Conservation (phyloP, 2,329 filamentous ascomycete species). For the Lecanicillium sp. region DNA sequence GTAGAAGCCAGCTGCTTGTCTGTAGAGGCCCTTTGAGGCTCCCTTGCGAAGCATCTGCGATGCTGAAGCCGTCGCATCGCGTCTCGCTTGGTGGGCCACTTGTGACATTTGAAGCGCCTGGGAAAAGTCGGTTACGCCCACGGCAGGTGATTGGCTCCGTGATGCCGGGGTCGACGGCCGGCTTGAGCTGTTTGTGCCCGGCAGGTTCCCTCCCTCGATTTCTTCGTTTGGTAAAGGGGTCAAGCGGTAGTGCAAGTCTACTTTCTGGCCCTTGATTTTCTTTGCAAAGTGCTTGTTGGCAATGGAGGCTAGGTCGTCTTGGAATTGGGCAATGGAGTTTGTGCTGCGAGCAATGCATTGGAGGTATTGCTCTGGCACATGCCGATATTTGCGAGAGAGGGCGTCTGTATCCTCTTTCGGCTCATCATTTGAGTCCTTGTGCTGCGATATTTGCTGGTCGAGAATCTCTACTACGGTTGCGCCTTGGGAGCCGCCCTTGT, state of each 20-base stretch:
- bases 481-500: constrained; percentile 28
- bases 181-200: not conserved
- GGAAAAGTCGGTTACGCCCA: constrained; percentile 14
- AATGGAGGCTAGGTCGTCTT: constrained; percentile 32
- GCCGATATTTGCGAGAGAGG: constrained; percentile 29
- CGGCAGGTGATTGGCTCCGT: not conserved
- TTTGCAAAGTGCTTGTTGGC: constrained; percentile 35
- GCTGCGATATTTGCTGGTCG: constrained; percentile 30
- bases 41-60: constrained; percentile 36
- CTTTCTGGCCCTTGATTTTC: constrained; percentile 25
- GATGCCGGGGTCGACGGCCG: not conserved
- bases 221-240: constrained; percentile 26
- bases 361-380: constrained; percentile 36
- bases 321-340: constrained; percentile 22
- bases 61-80: constrained; percentile 28
- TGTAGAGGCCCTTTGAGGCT: constrained; percentile 65
- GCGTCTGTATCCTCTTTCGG: constrained; percentile 22
- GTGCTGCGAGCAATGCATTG: constrained; percentile 33
- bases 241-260: constrained; percentile 31
- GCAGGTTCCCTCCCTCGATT: constrained; percentile 14
- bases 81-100: constrained; percentile 20
- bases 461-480: constrained; percentile 34
- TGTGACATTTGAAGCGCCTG: constrained; percentile 21
- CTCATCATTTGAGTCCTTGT: constrained; percentile 17
- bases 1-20: constrained; percentile 71